Conservation (phyloP, 2,329 filamentous ascomycete species). For the Blastomyces emzantsi region DNA sequence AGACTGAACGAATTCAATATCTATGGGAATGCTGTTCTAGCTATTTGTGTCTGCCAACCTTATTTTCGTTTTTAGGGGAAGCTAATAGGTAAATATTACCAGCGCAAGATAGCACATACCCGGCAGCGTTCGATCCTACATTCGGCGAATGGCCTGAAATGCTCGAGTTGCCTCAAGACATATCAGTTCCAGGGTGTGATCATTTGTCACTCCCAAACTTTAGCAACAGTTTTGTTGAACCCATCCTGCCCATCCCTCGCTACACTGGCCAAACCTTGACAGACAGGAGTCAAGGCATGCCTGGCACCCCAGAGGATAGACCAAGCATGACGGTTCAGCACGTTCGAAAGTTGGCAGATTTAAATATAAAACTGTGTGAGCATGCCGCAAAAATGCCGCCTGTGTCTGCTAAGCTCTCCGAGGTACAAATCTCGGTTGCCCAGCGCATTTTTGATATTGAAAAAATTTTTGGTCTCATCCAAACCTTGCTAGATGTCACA, state of each 20-base stretch:
- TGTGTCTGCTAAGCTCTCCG: not conserved
- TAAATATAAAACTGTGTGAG: not conserved
- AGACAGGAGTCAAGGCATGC: not conserved
- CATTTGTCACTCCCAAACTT: not conserved
- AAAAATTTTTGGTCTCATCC: not conserved
- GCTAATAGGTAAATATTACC: not conserved
- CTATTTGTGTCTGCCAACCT: not conserved
- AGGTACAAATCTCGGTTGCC: not conserved
- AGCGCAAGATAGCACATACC: not conserved
- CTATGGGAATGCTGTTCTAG: not conserved
- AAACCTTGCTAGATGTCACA: not conserved
- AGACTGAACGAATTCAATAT: not conserved
- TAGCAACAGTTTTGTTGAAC: not conserved
- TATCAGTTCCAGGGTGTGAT: not conserved
- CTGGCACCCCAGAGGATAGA: not conserved
- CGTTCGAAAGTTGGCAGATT: slow-evolving; percentile 1
- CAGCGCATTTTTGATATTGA: not conserved
- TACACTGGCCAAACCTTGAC: not conserved
- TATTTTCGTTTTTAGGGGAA: not conserved
- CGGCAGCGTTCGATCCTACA: not conserved
- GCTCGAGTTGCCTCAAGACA: not conserved
- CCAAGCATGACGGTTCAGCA: not conserved
- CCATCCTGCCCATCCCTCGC: not conserved
- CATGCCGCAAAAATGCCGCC: slow-evolving; percentile 1
- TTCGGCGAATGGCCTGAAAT: not conserved